Evolutionary conservation across 1,139 yeast genomes (phyloP), one percentile per base, ranked within the genome.

Genomic region (Blastobotrys arbuscula): DNA sequence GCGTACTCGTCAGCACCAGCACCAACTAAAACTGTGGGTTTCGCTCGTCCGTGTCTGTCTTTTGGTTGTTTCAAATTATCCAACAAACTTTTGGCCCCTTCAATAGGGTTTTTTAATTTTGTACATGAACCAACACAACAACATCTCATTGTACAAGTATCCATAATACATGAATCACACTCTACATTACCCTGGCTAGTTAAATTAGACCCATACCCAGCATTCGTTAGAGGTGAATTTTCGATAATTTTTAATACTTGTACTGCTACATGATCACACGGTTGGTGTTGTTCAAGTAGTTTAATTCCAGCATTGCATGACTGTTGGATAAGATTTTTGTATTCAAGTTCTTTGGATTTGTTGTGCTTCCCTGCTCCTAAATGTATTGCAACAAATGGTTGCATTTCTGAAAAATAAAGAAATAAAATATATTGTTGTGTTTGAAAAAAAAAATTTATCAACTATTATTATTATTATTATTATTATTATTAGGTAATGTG

Each of bases 181-280:
- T 75, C 78, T 0, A 78, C 79, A 3, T 62, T 50, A 0, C 83
- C 83, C 2, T 59, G 51, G 10, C 65, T 50, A 52, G 76, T 75
- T 47, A 79, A 62, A 16, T 78, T 75, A 1, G 83, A 74, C 1
- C 84, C 84, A 45, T 58, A 63, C 0, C 84, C 86, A 2, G 83
- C 76, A 57, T 80, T 80, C 13, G 83, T 78, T 47, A 73, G 57
- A 8, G 66, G 59, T 2, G 75, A 69, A 26, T 62, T 61, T 55
- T 80, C 85, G 15, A 81, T 59, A 3, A 69, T 44, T 31, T 59
- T 58, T 42, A 66, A 59, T 0, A 61, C 62, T 10, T 47, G 55
- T 2, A 56, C 57, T 4, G 61, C 65, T 1, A 55, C 62, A 13
- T 52, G 50, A 13, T 51, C 48, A 12, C 60, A 46, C 30, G 45